Percentiles rank a stretch among this genome's conserved stretches.
Conservation (phyloP, 768 basidiomycete genomes). For the Pholiota microspora region DNA sequence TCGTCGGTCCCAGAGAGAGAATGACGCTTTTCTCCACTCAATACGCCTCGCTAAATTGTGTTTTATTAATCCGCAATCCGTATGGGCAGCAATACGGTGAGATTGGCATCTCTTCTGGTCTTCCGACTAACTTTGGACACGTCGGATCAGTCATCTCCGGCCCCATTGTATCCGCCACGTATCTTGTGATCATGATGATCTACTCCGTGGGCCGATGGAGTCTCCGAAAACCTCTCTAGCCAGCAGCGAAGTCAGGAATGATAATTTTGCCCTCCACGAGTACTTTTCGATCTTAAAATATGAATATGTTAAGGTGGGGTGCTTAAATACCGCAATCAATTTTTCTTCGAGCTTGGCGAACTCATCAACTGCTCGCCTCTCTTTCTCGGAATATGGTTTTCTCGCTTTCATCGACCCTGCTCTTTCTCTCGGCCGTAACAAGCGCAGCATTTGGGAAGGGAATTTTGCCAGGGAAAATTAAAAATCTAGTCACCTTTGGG, state of each 20-base stretch:
- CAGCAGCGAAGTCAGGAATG: background rate
- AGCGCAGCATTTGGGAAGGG: conserved; percentile 8
- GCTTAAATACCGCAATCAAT: background rate
- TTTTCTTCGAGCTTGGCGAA: background rate
- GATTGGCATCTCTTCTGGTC: background rate
- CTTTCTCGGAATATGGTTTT: background rate
- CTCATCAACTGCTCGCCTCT: background rate
- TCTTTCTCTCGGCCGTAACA: conserved; percentile 3
- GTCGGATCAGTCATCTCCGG: background rate
- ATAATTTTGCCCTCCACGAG: background rate
- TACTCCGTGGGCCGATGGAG: background rate
- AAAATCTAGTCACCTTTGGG: conserved; percentile 65
- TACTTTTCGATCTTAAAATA: too few relatives aligned
- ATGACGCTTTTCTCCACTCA: conserved; percentile 7
- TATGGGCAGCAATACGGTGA: too few relatives aligned
- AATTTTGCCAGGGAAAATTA: conserved; percentile 41
- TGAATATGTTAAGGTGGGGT: too few relatives aligned
- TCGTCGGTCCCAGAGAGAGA: background rate
- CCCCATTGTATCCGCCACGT: background rate
- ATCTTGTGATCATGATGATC: conserved; percentile 6
- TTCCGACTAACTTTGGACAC: background rate
- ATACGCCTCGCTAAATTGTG: conserved; percentile 8
- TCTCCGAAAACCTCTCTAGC: background rate
- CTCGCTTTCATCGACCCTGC: background rate
- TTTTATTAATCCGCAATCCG: too few relatives aligned